These are phyloP conservation scores for Diplodia seriata DNA, from an alignment of 2,329 filamentous ascomycete genomes.

Conservation along the genomic window DNA sequence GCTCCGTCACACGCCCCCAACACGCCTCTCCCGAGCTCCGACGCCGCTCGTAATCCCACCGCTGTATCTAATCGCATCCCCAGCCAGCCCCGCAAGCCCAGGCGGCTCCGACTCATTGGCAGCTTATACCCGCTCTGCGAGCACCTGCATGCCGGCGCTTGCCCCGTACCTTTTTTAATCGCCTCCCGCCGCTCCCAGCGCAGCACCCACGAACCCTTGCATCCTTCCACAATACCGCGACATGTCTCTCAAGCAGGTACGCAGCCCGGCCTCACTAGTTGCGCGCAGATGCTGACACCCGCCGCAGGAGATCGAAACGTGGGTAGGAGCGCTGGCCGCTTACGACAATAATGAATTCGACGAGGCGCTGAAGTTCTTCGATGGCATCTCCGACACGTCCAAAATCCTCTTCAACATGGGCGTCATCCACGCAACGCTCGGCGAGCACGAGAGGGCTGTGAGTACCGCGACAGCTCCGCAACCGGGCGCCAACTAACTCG, in stretches of 20 bases:
- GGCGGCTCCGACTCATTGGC: conserved; percentile 24
- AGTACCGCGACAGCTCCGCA: conserved; percentile 46
- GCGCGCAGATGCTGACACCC: conserved; percentile 40
- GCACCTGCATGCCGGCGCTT: conserved; percentile 31
- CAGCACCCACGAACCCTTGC: conserved; percentile 11
- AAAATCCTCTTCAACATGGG: conserved; percentile 99
- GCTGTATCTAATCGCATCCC: conserved; percentile 29
- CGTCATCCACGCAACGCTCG: conserved; percentile 94
- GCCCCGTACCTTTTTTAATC: conserved; percentile 24
- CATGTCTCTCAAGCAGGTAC: conserved; percentile 60
- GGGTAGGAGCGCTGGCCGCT: conserved; percentile 86
- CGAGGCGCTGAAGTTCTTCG: conserved; percentile 82
- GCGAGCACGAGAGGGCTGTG: conserved; percentile 95
- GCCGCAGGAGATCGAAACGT: conserved; percentile 93
- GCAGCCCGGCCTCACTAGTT: conserved; percentile 14
- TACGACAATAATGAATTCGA: conserved; percentile 99
- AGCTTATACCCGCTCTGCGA: conserved; percentile 25
- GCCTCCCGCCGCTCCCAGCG: background rate
- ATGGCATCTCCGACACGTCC: conserved; percentile 88
- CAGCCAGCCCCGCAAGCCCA: conserved; percentile 29
- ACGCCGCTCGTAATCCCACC: conserved; percentile 25
- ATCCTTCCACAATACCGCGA: conserved; percentile 34
- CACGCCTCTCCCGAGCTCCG: background rate
- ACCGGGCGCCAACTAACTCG: conserved; percentile 34
- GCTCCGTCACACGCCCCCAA: background rate